phyloP scores from a whole-genome alignment of 495 filamentous ascomycete species.

The Usnea hakonensis region DNA sequence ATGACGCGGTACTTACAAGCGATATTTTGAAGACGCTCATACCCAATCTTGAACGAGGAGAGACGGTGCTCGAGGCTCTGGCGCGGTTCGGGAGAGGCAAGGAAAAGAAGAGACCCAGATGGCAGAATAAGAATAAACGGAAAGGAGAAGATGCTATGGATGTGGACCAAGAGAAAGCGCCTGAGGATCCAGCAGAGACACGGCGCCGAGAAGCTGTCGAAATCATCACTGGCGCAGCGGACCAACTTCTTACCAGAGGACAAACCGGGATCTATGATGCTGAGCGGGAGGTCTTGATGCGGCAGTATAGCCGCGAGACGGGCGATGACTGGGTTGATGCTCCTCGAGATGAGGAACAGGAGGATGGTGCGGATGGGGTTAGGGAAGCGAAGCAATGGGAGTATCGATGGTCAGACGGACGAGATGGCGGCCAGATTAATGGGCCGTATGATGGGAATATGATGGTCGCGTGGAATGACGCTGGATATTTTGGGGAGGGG shows the following conservation, averaged over 20 bases:
- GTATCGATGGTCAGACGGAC: conserved; percentile 80
- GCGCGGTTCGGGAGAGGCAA: conserved; percentile 67
- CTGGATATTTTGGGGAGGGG: conserved; percentile 90
- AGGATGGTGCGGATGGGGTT: conserved; percentile 20
- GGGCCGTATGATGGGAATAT: conserved; percentile 77
- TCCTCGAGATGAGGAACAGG: conserved; percentile 22
- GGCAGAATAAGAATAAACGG: conserved; percentile 51
- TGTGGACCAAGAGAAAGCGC: conserved; percentile 42
- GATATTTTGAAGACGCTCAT: conserved; percentile 72
- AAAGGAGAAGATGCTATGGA: conserved; percentile 60
- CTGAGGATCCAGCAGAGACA: conserved; percentile 62
- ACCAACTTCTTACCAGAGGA: conserved; percentile 71
- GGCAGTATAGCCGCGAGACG: conserved; percentile 79
- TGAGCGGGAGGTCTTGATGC: conserved; percentile 72
- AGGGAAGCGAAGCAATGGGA: conserved; percentile 62
- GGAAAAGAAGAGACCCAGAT: conserved; percentile 53
- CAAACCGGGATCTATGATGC: conserved; percentile 83
- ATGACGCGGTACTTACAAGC: conserved; percentile 66
- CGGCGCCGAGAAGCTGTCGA: conserved; percentile 66
- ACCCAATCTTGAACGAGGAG: conserved; percentile 62
- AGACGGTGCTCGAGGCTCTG: conserved; percentile 84
- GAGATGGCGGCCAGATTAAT: conserved; percentile 71
- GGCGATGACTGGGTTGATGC: conserved; percentile 87
- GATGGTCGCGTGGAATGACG: conserved; percentile 82
- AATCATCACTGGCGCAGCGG: conserved; percentile 78